Evolutionary conservation across 306 rosid species (phyloP).

Genomic region (Psophocarpus tetragonolobus): DNA sequence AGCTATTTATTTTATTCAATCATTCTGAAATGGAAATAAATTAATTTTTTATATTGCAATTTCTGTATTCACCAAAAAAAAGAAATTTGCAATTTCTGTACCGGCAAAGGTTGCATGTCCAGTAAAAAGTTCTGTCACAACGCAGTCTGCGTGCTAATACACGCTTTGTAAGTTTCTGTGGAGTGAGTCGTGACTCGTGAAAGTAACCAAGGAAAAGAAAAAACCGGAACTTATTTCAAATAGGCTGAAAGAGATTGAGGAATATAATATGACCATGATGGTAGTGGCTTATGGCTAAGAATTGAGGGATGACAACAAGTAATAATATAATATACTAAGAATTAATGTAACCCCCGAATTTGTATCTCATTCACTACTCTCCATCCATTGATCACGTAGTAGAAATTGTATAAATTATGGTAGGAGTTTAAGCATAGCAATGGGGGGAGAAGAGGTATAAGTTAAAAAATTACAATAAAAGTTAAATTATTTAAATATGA

Average conservation of each 20-base stretch:
- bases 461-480: too few relatives aligned
- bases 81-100: too few relatives aligned
- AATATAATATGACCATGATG: not conserved
- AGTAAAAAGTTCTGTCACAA: not conserved
- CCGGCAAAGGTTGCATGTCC: not conserved
- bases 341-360: too few relatives aligned
- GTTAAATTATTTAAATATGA: too few relatives aligned
- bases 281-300: not conserved
- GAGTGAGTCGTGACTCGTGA: not conserved
- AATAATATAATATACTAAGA: too few relatives aligned
- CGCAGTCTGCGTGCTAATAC: not conserved
- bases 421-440: too few relatives aligned
- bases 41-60: not conserved
- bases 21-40: not conserved
- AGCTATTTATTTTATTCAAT: not conserved
- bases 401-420: too few relatives aligned
- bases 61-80: too few relatives aligned
- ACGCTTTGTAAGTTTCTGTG: not conserved
- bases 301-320: not conserved
- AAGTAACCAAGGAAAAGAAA: not conserved
- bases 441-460: too few relatives aligned
- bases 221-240: not conserved
- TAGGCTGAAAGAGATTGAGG: not conserved
- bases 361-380: not conserved
- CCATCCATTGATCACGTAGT: not conserved